Conservation (phyloP, 768 basidiomycete species). For the Panaeolus papilionaceus region DNA sequence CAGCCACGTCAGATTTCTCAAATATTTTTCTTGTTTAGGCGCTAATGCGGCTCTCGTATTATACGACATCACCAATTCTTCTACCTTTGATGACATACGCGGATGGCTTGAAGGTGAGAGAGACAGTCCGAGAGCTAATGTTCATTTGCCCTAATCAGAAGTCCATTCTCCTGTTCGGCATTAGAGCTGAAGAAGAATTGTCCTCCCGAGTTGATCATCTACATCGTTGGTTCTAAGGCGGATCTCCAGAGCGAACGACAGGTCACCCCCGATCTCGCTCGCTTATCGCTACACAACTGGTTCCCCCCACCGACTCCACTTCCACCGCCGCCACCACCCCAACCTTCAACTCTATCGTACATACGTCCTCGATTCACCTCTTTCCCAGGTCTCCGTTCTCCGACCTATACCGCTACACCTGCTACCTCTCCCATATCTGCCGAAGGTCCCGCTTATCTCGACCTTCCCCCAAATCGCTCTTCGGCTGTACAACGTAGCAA, state of each 20-base stretch:
- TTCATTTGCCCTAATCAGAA: slow-evolving; percentile 25
- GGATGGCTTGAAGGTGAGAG: slow-evolving; percentile 86
- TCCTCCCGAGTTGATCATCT: slow-evolving; percentile 87
- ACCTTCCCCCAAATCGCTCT: slow-evolving; percentile 59
- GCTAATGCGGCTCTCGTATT: slow-evolving; percentile 93
- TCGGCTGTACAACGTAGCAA: slow-evolving; percentile 60
- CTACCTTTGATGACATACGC: slow-evolving; percentile 88
- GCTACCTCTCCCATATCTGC: slow-evolving; percentile 54
- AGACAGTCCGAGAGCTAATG: slow-evolving; percentile 8
- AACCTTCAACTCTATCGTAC: slow-evolving; percentile 71
- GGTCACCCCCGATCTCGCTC: slow-evolving; percentile 82
- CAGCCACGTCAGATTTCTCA: slow-evolving; percentile 28
- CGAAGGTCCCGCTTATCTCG: slow-evolving; percentile 67
- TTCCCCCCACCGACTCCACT: slow-evolving; percentile 82
- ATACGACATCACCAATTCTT: slow-evolving; percentile 93
- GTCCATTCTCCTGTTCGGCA: slow-evolving; percentile 28
- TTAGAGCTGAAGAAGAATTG: slow-evolving; percentile 91
- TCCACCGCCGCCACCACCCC: slow-evolving; percentile 65
- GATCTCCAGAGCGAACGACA: slow-evolving; percentile 76
- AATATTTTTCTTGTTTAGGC: slow-evolving; percentile 48
- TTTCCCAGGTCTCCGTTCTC: slow-evolving; percentile 69
- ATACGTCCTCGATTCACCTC: slow-evolving; percentile 83
- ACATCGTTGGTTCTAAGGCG: slow-evolving; percentile 94
- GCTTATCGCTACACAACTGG: slow-evolving; percentile 86
- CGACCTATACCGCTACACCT: slow-evolving; percentile 51